phyloP scores from a whole-genome alignment of 257 asterid genomes.

The Sherardia arvensis region DNA sequence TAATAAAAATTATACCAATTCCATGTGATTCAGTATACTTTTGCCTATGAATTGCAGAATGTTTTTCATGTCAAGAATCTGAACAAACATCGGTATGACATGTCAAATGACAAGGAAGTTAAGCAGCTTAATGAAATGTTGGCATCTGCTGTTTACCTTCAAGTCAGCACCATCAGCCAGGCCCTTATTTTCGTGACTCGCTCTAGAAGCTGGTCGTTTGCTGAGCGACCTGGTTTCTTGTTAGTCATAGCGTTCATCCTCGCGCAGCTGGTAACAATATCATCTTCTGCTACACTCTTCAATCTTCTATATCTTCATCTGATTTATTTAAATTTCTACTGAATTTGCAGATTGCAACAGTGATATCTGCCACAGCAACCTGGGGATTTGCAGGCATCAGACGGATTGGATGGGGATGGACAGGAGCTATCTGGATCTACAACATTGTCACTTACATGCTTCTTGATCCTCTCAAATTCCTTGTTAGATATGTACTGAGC shows the following conservation, averaged over 20 bases:
- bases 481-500: conserved; percentile 41
- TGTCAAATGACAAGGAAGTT: conserved; percentile 23
- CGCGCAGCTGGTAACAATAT: conserved; percentile 35
- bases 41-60: conserved; percentile 15
- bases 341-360: conserved; percentile 37
- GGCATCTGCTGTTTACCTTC: conserved; percentile 51
- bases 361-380: conserved; percentile 30
- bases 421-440: conserved; percentile 46
- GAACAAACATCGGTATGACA: conserved; percentile 24
- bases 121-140: conserved; percentile 33
- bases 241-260: conserved; percentile 32
- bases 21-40: too few species aligned
- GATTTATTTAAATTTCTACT: not conserved
- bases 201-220: conserved; percentile 40
- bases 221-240: conserved; percentile 37
- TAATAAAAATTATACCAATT: too few species aligned
- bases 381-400: conserved; percentile 35
- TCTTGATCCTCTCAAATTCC: conserved; percentile 41
- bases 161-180: conserved; percentile 57
- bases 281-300: not conserved
- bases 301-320: not conserved
- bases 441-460: conserved; percentile 25
- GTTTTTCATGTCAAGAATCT: conserved; percentile 29
- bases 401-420: conserved; percentile 48
- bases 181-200: conserved; percentile 50